These are phyloP conservation scores for Penicillium sp. DNA, from an alignment of 2,329 filamentous ascomycete species.

Conservation along the genomic window DNA sequence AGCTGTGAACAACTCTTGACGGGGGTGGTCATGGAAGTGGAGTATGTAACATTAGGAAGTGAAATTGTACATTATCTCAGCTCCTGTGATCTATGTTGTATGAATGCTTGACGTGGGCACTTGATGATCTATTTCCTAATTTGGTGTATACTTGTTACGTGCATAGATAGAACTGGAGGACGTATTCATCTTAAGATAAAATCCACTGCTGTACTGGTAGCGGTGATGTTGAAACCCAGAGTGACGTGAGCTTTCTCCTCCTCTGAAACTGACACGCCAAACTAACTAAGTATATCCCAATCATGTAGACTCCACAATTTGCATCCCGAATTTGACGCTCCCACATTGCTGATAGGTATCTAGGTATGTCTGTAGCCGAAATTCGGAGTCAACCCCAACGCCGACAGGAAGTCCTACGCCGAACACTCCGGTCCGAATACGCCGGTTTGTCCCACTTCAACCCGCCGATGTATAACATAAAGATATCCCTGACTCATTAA, in stretches of 20 bases:
- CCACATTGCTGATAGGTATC: not conserved
- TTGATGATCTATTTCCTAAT: too few relatives aligned
- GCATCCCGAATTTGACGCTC: not conserved
- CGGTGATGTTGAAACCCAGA: not conserved
- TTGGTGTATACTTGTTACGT: too few relatives aligned
- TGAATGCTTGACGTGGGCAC: too few relatives aligned
- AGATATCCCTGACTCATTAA: constrained; percentile 3
- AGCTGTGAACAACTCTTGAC: constrained; percentile 45
- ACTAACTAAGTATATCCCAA: not conserved
- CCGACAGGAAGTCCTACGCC: not conserved
- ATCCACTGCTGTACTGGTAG: not conserved
- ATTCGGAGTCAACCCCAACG: not conserved
- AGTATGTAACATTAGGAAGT: constrained; percentile 5
- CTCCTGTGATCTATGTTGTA: not conserved
- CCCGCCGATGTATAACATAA: not conserved
- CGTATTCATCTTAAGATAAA: too few relatives aligned
- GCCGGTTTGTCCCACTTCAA: constrained; percentile 1
- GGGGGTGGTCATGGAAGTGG: too few relatives aligned
- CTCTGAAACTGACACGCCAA: not conserved
- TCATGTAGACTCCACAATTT: not conserved
- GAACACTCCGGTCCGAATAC: constrained; percentile 11
- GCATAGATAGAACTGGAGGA: too few relatives aligned
- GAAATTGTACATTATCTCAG: constrained; percentile 10
- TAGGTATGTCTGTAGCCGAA: not conserved
- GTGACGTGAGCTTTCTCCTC: too few relatives aligned